These are phyloP conservation scores for Cucurbita pepo DNA, from an alignment of 306 rosid genomes.

Conservation along the genomic window DNA sequence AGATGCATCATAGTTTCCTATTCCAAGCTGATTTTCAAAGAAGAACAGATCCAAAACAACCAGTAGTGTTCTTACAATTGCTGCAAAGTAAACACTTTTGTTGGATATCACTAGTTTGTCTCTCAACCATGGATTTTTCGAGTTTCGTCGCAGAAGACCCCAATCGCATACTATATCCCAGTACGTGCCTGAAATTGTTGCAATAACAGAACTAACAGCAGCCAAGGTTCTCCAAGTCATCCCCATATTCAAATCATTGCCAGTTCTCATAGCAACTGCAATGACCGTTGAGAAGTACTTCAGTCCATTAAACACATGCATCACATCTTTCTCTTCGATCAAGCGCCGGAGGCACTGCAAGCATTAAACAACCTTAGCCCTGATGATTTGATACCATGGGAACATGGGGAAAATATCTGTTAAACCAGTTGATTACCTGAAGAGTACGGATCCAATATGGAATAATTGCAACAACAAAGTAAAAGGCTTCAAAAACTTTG, in stretches of 20 bases:
- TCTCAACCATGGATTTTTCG: slow-evolving; percentile 58
- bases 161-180: slow-evolving; percentile 50
- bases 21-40: background rate
- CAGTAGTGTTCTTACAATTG: slow-evolving; percentile 1
- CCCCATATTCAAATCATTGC: slow-evolving; percentile 14
- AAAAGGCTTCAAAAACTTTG: slow-evolving; percentile 26
- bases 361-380: background rate
- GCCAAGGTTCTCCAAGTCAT: slow-evolving; percentile 19
- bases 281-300: slow-evolving; percentile 29
- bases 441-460: slow-evolving; percentile 64
- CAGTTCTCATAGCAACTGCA: slow-evolving; percentile 41
- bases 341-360: slow-evolving; percentile 38
- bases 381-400: background rate
- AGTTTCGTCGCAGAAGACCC: slow-evolving; percentile 34
- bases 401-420: background rate
- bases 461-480: slow-evolving; percentile 46
- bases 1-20: background rate
- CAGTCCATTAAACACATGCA: slow-evolving; percentile 27
- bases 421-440: slow-evolving; percentile 29
- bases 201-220: slow-evolving; percentile 19
- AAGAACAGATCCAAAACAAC: background rate
- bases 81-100: slow-evolving; percentile 21
- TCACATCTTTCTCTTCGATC: slow-evolving; percentile 30
- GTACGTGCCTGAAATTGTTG: slow-evolving; percentile 26
- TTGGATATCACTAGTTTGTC: slow-evolving; percentile 42